Evolutionary conservation across 805 yeast genomes (phyloP).

Genomic region (Barnettozyma vustinii): DNA sequence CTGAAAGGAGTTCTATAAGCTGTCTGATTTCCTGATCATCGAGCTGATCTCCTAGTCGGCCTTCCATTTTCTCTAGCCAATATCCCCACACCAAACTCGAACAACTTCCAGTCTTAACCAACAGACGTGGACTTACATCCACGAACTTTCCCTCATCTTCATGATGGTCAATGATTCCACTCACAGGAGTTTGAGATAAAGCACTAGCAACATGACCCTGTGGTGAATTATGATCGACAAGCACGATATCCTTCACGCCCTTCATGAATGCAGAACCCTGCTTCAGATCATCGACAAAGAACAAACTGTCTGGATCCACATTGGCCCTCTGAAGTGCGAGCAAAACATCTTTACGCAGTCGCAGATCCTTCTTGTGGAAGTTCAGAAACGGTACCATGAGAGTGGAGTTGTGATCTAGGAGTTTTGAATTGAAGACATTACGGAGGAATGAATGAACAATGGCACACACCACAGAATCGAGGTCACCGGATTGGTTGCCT

Average conservation of each 20-base stretch:
- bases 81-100: slow-evolving; percentile 64
- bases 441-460: slow-evolving; percentile 63
- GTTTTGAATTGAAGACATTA: slow-evolving; percentile 29
- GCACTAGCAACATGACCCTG: slow-evolving; percentile 40
- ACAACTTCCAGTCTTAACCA: slow-evolving; percentile 71
- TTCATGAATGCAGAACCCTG: slow-evolving; percentile 1
- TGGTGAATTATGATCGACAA: slow-evolving; percentile 81
- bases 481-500: slow-evolving; percentile 84
- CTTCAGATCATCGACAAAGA: slow-evolving; percentile 58
- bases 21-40: slow-evolving; percentile 16
- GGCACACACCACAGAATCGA: slow-evolving; percentile 83
- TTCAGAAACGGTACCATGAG: slow-evolving; percentile 66
- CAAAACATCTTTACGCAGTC: slow-evolving; percentile 65
- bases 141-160: slow-evolving; percentile 53
- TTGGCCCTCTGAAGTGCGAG: slow-evolving; percentile 43
- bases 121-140: slow-evolving; percentile 56
- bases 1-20: slow-evolving; percentile 39
- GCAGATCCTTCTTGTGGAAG: slow-evolving; percentile 60
- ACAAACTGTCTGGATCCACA: slow-evolving; percentile 44
- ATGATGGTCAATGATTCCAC: slow-evolving; percentile 83
- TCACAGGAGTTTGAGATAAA: slow-evolving; percentile 29
- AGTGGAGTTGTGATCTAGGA: slow-evolving; percentile 6
- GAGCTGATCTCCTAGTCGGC: neutral
- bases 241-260: slow-evolving; percentile 36
- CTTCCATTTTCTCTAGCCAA: slow-evolving; percentile 33